Evolutionary conservation across 257 asterid genomes (phyloP), one percentile per base, ranked within the genome.

Genomic region (Eustoma russellianum): DNA sequence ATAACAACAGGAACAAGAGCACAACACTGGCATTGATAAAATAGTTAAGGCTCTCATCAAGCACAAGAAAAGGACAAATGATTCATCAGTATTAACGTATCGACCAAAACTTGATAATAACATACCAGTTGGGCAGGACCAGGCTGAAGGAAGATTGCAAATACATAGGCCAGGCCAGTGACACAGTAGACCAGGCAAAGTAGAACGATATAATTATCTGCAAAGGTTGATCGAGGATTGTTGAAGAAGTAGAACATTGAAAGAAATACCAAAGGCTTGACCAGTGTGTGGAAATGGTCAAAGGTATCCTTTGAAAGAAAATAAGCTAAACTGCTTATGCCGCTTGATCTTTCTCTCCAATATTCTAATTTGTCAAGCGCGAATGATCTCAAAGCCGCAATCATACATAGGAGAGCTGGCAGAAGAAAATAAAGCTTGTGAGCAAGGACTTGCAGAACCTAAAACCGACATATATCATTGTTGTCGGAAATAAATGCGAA

Each of bases 1-100:
- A 88, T 73, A 63, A 92, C 97, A 13, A 92, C 97, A 6, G 99
- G 99, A 62, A 92, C 78, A 43, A 92, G 93, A 77, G 88, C 99
- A 46, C 95, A 92, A 94, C 94, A 85, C 99, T 92, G 95, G 11
- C 60, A 52, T 65, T 55, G 47, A 56, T 51, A 54, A 55, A 33
- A 56, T 38, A 44, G 48, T 17, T 50, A 60, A 50, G 56, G 41
- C 15, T 18, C 11, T 52, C 41, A 53, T 35, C 56, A 53, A 65
- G 64, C 55, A 46, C 5, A 28, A 46, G 48, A 2, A 47, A 45
- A 18, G 7, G 48, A 47, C 41, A 28, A 57, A 46, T 18, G 13
- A 15, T 7, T 5, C n/a, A 5, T 46, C 10, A 48, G 13, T 18
- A 12, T 33, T n/a, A 6, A n/a, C 35, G 34, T 34, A 14, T 41